These are phyloP conservation scores for Ceratopteris richardii DNA, from an alignment of 75 land plant genomes.

Conservation along the genomic window DNA sequence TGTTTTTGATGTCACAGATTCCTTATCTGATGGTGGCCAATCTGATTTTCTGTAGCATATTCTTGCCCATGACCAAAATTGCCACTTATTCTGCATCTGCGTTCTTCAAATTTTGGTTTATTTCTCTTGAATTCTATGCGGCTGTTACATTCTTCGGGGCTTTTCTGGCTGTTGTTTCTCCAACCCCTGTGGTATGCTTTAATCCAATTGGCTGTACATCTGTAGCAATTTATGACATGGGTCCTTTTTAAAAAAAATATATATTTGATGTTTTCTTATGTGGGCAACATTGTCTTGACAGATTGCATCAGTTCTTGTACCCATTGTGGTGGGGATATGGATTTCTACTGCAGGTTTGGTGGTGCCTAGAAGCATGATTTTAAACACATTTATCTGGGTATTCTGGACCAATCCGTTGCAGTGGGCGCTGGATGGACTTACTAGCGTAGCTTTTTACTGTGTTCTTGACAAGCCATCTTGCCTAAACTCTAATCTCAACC, in stretches of 20 bases:
- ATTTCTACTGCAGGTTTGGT: conserved; percentile 34
- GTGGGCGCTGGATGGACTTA: conserved; percentile 30
- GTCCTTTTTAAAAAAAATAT: too few species aligned
- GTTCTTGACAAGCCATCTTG: conserved; percentile 25
- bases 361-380: conserved; percentile 22
- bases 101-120: conserved; percentile 26
- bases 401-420: conserved; percentile 45
- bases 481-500: conserved; percentile 12
- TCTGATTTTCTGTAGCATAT: conserved; percentile 26
- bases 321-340: conserved; percentile 41
- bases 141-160: conserved; percentile 36
- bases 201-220: neutral
- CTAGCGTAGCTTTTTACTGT: conserved; percentile 41
- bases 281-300: conserved; percentile 13
- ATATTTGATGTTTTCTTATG: too few species aligned
- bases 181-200: conserved; percentile 24
- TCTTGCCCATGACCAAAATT: conserved; percentile 34
- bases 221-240: too few species aligned
- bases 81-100: conserved; percentile 17
- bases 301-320: conserved; percentile 34
- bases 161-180: conserved; percentile 27
- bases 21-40: conserved; percentile 37
- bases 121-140: conserved; percentile 31
- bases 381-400: conserved; percentile 22
- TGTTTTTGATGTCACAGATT: conserved; percentile 11